phyloP scores from a whole-genome alignment of 1,139 yeast genomes.

The Candida tunisiensis region DNA sequence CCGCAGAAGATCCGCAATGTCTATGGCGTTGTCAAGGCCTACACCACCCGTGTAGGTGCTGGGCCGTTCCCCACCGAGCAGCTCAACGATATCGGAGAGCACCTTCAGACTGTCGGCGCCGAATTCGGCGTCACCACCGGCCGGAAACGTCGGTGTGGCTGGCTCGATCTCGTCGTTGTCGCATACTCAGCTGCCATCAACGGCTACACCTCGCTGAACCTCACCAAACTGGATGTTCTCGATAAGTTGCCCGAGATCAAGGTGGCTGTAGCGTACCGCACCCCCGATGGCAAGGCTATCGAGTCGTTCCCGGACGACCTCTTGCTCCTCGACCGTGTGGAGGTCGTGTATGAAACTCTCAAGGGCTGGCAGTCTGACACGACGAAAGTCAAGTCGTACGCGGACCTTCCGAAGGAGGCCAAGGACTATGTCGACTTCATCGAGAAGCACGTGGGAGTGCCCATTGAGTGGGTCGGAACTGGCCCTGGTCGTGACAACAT shows the following conservation, averaged over 20 bases:
- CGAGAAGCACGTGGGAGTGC: constrained; percentile 70
- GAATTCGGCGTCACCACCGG: constrained; percentile 98
- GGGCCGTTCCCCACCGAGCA: constrained; percentile 99
- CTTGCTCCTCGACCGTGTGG: constrained; percentile 64
- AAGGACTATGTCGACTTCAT: constrained; percentile 67
- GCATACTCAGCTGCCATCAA: constrained; percentile 82
- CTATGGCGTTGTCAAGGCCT: constrained; percentile 96
- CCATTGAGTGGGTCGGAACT: constrained; percentile 95
- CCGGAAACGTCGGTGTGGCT: constrained; percentile 98
- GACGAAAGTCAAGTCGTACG: constrained; percentile 49
- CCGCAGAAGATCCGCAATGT: constrained; percentile 66
- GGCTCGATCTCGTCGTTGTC: constrained; percentile 93
- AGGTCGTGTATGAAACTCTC: constrained; percentile 73
- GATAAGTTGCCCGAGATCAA: constrained; percentile 79
- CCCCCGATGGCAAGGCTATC: constrained; percentile 52
- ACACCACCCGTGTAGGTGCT: constrained; percentile 97
- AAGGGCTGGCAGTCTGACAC: constrained; percentile 93
- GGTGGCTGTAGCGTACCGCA: constrained; percentile 67
- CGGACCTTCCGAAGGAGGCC: constrained; percentile 78
- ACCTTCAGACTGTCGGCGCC: constrained; percentile 80
- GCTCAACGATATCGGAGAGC: constrained; percentile 72
- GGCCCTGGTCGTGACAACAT: constrained; percentile 80
- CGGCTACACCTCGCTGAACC: constrained; percentile 87
- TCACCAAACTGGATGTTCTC: constrained; percentile 88
- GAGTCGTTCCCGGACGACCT: constrained; percentile 88